Evolutionary conservation across 2,329 filamentous ascomycete species (phyloP), one percentile per base, ranked within the genome.

Genomic region (Teratosphaeria pseudoeucalypti): DNA sequence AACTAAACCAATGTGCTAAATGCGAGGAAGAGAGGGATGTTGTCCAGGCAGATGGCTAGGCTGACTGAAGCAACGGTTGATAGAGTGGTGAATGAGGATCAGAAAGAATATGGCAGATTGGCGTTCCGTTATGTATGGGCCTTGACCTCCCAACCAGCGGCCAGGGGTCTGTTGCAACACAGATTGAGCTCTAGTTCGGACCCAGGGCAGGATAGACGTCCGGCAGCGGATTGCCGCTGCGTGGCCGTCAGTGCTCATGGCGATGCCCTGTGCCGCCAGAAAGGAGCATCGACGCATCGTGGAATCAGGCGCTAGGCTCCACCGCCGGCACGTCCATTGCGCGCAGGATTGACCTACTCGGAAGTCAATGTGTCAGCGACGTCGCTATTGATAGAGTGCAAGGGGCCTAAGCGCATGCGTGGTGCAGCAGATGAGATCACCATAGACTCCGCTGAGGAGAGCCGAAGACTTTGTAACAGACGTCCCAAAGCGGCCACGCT

Each of bases 31-130:
- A 53, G 59, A 61, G 55, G 32, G 16, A 26, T 54, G 60, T 63
- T 65, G 65, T 57, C 63, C 60, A 61, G 66, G 65, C 67, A 71
- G 69, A 63, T 71, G 69, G 69, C 69, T 68, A 71, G 68, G 62
- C 69, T 71, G 68, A 39, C 57, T 39, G 52, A 49, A 52, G 27
- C 55, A 61, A 58, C 57, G 58, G 49, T 58, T 43, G 57, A 26
- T 23, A 26, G 27, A 27, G 34, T 3, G 62, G 47, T 53, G 57
- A 54, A 52, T 57, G 58, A 54, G 14, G 34, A 53, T 23, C 54
- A 53, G 57, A 52, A 26, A 60, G 43, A 52, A 34, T 39, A 34
- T 53, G 53, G 26, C 7, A 43, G 56, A 27, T 56, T 54, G 57
- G 64, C 52, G 63, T 60, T 57, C 57, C 26, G 57, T 61, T 67